Evolutionary conservation across 257 asterid genomes (phyloP).

Genomic region (Lycium ferocissimum): DNA sequence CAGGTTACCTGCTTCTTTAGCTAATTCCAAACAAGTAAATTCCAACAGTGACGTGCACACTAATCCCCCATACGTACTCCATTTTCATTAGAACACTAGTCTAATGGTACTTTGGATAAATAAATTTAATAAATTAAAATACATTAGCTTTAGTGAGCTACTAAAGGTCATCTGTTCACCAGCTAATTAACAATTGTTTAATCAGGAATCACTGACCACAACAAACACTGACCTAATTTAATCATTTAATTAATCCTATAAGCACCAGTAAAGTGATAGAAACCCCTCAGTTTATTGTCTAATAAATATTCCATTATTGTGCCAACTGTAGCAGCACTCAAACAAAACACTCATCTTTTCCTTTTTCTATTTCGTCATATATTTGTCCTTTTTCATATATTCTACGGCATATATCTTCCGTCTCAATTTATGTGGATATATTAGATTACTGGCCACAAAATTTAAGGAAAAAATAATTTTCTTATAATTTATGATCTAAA

Average conservation of each 20-base stretch:
- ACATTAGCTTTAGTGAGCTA: conserved; percentile 8
- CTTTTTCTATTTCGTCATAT: background rate
- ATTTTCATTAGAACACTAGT: background rate
- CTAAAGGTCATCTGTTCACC: conserved; percentile 25
- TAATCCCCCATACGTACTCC: background rate
- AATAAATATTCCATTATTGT: conserved; percentile 15
- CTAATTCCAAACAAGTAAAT: background rate
- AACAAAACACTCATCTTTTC: conserved; percentile 5
- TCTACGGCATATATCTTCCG: background rate
- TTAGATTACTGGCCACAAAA: background rate
- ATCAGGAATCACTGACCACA: conserved; percentile 32
- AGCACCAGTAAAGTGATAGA: conserved; percentile 28
- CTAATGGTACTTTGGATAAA: background rate
- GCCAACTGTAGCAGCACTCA: conserved; percentile 30
- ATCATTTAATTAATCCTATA: conserved; percentile 19
- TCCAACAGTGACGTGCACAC: conserved; percentile 12
- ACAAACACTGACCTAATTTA: conserved; percentile 28
- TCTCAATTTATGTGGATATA: background rate
- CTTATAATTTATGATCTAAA: no score
- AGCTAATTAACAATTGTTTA: conserved; percentile 18
- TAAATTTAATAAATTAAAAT: background rate
- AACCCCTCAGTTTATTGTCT: conserved; percentile 16
- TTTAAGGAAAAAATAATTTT: background rate
- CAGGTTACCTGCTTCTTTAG: conserved; percentile 18
- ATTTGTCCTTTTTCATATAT: no score